Conservation (phyloP, 1,139 yeast genomes). For the Sugiyamaella paludigena region DNA sequence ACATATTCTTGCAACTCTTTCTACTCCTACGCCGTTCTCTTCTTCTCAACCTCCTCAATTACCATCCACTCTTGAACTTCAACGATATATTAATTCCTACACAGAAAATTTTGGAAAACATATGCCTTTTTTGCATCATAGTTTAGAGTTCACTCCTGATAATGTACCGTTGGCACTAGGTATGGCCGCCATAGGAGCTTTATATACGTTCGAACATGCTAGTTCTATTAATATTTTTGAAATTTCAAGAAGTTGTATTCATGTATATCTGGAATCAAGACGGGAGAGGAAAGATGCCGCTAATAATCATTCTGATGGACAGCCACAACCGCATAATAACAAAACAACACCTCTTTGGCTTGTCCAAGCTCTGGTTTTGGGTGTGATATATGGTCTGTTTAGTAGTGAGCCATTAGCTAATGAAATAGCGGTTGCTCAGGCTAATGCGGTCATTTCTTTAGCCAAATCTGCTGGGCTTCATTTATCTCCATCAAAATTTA, state of each 20-base stretch:
- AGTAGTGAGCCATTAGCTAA: constrained; percentile 71
- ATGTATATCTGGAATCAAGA: constrained; percentile 66
- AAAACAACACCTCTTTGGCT: constrained; percentile 75
- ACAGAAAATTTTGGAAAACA: constrained; percentile 74
- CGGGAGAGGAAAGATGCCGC: constrained; percentile 42
- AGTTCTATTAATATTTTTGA: constrained; percentile 77
- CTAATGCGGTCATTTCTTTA: constrained; percentile 73
- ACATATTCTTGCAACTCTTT: constrained; percentile 54
- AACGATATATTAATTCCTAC: constrained; percentile 67
- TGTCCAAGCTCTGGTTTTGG: constrained; percentile 79
- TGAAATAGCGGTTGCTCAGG: constrained; percentile 70
- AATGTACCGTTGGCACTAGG: constrained; percentile 76
- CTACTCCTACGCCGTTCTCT: constrained; percentile 61
- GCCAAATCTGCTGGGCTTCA: constrained; percentile 76
- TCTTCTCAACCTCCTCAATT: constrained; percentile 49
- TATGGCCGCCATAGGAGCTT: constrained; percentile 87
- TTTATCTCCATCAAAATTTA: constrained; percentile 47
- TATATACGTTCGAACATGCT: constrained; percentile 75
- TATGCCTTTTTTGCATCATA: constrained; percentile 78
- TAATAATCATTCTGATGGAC: constrained; percentile 31
- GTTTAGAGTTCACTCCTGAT: constrained; percentile 57
- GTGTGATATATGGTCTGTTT: constrained; percentile 79
- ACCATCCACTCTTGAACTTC: constrained; percentile 72
- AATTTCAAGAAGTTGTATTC: constrained; percentile 73
- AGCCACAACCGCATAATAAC: background rate